These are phyloP conservation scores for Stereum hirsutum DNA, from an alignment of 1,284 basidiomycete species.

Conservation along the genomic window DNA sequence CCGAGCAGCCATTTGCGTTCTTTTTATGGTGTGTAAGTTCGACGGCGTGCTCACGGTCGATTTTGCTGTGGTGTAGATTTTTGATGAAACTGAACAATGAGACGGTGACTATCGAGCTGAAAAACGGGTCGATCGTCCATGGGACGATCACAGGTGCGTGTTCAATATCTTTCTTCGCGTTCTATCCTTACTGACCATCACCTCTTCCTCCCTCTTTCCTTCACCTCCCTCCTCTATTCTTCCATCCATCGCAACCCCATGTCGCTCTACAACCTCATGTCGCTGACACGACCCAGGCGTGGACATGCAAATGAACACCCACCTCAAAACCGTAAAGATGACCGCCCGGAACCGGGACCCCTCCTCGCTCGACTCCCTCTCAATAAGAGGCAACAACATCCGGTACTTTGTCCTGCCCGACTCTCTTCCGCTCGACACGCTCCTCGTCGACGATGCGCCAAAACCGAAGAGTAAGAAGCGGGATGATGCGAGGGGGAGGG, in stretches of 20 bases:
- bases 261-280: neutral
- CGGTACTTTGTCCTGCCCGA: constrained; percentile 96
- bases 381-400: constrained; percentile 89
- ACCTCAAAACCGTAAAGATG: constrained; percentile 96
- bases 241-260: too few relatives aligned
- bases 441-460: constrained; percentile 95
- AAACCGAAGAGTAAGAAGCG: constrained; percentile 89
- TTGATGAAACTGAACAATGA: constrained; percentile 99
- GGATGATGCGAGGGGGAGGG: constrained; percentile 59
- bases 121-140: constrained; percentile 93
- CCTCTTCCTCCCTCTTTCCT: neutral
- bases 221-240: neutral
- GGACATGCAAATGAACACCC: constrained; percentile 97
- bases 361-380: constrained; percentile 75
- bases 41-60: constrained; percentile 2
- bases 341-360: constrained; percentile 84
- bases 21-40: constrained; percentile 6
- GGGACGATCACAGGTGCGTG: constrained; percentile 92
- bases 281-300: constrained; percentile 51
- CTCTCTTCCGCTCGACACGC: constrained; percentile 90
- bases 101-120: constrained; percentile 96
- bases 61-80: constrained; percentile 47
- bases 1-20: constrained; percentile 4
- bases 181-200: neutral
- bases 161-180: neutral